A percentile compares a stretch with the other conserved stretches of the same genome.
Conservation (phyloP, 345 rosid species). For the Gynandropsis gynandra region DNA sequence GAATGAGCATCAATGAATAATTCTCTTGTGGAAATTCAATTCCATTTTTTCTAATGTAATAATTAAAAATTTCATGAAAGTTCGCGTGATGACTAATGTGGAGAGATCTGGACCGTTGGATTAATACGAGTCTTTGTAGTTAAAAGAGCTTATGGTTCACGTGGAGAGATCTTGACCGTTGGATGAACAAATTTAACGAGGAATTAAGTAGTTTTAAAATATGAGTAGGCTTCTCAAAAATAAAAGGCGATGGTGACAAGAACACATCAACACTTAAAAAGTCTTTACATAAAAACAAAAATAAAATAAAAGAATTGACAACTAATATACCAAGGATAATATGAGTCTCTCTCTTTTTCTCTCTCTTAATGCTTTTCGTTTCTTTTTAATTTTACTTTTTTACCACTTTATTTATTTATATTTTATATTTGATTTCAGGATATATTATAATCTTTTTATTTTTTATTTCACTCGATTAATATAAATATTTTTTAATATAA, state of each 20-base stretch:
- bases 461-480: too few relatives aligned
- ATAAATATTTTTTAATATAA: too few relatives aligned
- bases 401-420: too few relatives aligned
- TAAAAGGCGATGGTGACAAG: constrained; percentile 29
- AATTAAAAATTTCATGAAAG: background rate
- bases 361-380: too few relatives aligned
- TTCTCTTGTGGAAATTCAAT: constrained; percentile 17
- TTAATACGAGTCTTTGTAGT: constrained; percentile 15
- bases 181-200: constrained; percentile 17
- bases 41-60: background rate
- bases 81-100: constrained; percentile 2
- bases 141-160: constrained; percentile 14
- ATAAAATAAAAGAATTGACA: too few relatives aligned
- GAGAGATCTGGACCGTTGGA: constrained; percentile 31
- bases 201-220: background rate
- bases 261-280: constrained; percentile 16
- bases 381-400: too few relatives aligned
- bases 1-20: constrained; percentile 39
- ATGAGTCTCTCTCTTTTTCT: too few relatives aligned
- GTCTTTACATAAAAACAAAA: too few relatives aligned
- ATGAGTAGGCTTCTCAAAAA: background rate
- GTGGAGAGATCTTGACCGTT: background rate
- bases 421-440: too few relatives aligned
- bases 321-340: too few relatives aligned
- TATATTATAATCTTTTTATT: too few relatives aligned